Evolutionary conservation across 495 filamentous ascomycete genomes (phyloP).

Genomic region (Podospora tetraspora): DNA sequence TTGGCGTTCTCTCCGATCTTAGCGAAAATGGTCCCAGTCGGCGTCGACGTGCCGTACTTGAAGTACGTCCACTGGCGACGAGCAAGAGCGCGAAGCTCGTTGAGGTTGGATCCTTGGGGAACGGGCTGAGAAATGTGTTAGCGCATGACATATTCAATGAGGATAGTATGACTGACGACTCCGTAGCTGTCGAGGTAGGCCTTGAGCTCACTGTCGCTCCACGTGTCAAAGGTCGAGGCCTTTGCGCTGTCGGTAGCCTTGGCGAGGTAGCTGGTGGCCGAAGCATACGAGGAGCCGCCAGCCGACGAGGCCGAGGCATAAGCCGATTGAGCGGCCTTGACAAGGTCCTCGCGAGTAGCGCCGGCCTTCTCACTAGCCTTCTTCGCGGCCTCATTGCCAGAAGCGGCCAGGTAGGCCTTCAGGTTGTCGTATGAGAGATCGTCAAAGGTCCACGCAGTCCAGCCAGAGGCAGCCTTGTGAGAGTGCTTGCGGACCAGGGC

Average conservation of each 20-base stretch:
- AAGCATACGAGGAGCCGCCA: constrained; percentile 64
- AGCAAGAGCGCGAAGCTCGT: constrained; percentile 61
- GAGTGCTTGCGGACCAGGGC: constrained; percentile 66
- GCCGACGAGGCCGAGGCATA: constrained; percentile 63
- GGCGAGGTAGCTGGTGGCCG: constrained; percentile 67
- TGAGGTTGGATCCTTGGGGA: constrained; percentile 63
- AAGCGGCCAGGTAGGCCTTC: constrained; percentile 60
- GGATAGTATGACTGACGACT: constrained; percentile 38
- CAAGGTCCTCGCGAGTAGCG: constrained; percentile 65
- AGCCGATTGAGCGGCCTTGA: constrained; percentile 64
- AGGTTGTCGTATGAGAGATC: constrained; percentile 75
- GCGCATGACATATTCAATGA: not conserved
- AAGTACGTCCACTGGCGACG: constrained; percentile 71
- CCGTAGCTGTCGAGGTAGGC: constrained; percentile 77
- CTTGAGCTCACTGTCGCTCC: constrained; percentile 76
- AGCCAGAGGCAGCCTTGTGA: constrained; percentile 67
- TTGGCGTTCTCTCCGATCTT: constrained; percentile 52
- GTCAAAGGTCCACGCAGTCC: constrained; percentile 78
- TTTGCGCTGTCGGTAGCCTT: constrained; percentile 65
- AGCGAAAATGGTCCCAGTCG: constrained; percentile 59
- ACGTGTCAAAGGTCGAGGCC: constrained; percentile 67
- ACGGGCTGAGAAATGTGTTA: constrained; percentile 34
- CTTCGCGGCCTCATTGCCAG: constrained; percentile 56
- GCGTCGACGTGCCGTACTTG: constrained; percentile 66
- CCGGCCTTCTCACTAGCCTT: constrained; percentile 60